These are phyloP conservation scores for Lindgomyces ingoldianus DNA, from an alignment of 495 filamentous ascomycete genomes.

Conservation along the genomic window DNA sequence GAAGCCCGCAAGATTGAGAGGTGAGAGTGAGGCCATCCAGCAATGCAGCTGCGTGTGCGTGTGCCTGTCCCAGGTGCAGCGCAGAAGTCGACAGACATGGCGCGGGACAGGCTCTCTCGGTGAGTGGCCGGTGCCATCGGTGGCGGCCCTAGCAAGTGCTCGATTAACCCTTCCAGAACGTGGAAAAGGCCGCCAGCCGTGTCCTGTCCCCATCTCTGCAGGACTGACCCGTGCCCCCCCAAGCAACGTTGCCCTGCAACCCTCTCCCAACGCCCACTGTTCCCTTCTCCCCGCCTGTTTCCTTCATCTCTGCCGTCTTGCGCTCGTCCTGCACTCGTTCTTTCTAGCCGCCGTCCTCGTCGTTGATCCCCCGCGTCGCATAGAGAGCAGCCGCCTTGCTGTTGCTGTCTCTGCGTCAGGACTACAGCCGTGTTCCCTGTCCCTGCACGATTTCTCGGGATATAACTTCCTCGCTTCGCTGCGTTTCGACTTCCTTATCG, in stretches of 20 bases:
- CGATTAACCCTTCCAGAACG: not conserved
- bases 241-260: constrained; percentile 8
- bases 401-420: constrained; percentile 8
- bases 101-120: not conserved
- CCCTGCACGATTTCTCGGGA: not conserved
- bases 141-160: not conserved
- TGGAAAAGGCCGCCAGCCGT: too few species aligned
- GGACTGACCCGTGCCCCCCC: too few species aligned
- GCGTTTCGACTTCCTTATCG: constrained; percentile 6
- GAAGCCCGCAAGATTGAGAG: too few species aligned
- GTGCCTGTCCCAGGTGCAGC: not conserved
- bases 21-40: too few species aligned
- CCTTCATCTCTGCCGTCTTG: not conserved
- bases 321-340: too few species aligned
- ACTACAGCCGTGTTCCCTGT: constrained; percentile 23
- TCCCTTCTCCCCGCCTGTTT: constrained; percentile 5
- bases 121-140: not conserved
- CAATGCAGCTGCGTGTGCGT: not conserved
- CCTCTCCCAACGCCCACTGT: not conserved
- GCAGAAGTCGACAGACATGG: too few species aligned
- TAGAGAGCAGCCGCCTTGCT: constrained; percentile 5
- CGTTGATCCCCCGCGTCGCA: not conserved
- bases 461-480: constrained; percentile 11
- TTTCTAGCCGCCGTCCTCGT: not conserved
- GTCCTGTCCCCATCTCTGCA: too few species aligned